phyloP scores from a whole-genome alignment of 1,284 basidiomycete genomes.

The Apiotrichum mycotoxinovorans region DNA sequence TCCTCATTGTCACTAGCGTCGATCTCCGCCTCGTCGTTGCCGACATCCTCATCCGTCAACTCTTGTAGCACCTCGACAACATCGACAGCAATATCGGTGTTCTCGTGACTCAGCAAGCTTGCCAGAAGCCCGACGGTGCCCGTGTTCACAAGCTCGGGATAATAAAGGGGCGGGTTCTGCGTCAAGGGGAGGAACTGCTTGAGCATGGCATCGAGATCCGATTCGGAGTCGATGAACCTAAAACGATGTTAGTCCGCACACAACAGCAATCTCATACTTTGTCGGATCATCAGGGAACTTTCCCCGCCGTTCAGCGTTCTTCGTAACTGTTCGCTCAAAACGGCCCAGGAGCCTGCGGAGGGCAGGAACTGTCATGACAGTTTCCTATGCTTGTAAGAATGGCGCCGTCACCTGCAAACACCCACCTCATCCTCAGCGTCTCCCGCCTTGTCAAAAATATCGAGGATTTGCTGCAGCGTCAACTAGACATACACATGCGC shows the following conservation, averaged over 20 bases:
- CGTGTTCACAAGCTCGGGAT: slow-evolving; percentile 80
- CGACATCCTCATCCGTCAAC: slow-evolving; percentile 88
- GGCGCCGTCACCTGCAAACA: slow-evolving; percentile 25
- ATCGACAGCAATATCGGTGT: slow-evolving; percentile 88
- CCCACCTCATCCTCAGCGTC: slow-evolving; percentile 64
- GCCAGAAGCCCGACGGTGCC: slow-evolving; percentile 65
- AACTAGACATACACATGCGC: background rate
- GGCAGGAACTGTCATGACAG: slow-evolving; percentile 59
- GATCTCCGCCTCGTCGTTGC: slow-evolving; percentile 62
- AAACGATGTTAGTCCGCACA: background rate
- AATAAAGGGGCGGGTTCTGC: slow-evolving; percentile 75
- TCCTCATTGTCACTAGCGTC: slow-evolving; percentile 59
- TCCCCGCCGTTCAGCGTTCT: slow-evolving; percentile 91
- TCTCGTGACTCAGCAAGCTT: slow-evolving; percentile 85
- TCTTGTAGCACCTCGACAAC: slow-evolving; percentile 88
- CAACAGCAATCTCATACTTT: slow-evolving; percentile 58
- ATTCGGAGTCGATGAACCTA: slow-evolving; percentile 98
- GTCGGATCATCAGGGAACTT: slow-evolving; percentile 86
- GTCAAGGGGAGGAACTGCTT: slow-evolving; percentile 85
- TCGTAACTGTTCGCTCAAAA: slow-evolving; percentile 83
- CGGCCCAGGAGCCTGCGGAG: slow-evolving; percentile 71
- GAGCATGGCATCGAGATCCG: slow-evolving; percentile 81
- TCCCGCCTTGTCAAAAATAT: slow-evolving; percentile 69
- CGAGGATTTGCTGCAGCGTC: slow-evolving; percentile 52
- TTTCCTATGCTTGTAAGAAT: slow-evolving; percentile 3